Percentiles rank a stretch among this genome's conserved stretches.
Conservation (phyloP, 169 alveolate species). For the Plasmodium sp. region DNA sequence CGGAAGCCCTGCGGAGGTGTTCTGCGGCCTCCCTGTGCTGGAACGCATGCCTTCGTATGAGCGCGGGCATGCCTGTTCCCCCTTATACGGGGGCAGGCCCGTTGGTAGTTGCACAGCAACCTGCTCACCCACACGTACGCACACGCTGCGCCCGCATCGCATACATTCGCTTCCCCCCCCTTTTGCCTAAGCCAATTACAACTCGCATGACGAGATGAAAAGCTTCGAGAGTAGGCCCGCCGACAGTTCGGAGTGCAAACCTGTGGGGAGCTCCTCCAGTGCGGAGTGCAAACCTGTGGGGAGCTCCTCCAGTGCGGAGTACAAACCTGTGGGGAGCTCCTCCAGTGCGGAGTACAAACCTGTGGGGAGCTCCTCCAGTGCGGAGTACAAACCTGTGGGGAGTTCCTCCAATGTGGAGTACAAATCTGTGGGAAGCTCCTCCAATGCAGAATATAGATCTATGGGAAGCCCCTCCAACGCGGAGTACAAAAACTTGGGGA, state of each 20-base stretch:
- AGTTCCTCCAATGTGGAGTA: not conserved
- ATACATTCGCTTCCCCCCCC: not conserved
- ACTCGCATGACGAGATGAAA: not conserved
- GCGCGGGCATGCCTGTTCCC: not conserved
- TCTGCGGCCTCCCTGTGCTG: not conserved
- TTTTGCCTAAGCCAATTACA: conserved; percentile 1
- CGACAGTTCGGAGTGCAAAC: not conserved
- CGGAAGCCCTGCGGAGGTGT: not conserved
- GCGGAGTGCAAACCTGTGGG: not conserved
- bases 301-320: not conserved
- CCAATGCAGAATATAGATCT: not conserved
- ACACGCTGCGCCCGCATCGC: not conserved
- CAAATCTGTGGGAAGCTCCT: conserved; percentile 46
- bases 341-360: conserved; percentile 25
- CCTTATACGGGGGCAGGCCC: not conserved
- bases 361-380: conserved; percentile 40
- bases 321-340: conserved; percentile 32
- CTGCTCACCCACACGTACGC: not conserved
- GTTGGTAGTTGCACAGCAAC: not conserved
- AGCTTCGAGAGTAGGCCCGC: not conserved
- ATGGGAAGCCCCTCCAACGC: not conserved
- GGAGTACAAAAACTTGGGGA: conserved; percentile 40
- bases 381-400: not conserved
- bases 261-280: conserved; percentile 46
- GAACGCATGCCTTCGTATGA: not conserved